A percentile compares a stretch with the other conserved stretches of the same genome.
Evolutionary conservation across 164 flowering plant genomes (phyloP).

Genomic region (Piper longum): DNA sequence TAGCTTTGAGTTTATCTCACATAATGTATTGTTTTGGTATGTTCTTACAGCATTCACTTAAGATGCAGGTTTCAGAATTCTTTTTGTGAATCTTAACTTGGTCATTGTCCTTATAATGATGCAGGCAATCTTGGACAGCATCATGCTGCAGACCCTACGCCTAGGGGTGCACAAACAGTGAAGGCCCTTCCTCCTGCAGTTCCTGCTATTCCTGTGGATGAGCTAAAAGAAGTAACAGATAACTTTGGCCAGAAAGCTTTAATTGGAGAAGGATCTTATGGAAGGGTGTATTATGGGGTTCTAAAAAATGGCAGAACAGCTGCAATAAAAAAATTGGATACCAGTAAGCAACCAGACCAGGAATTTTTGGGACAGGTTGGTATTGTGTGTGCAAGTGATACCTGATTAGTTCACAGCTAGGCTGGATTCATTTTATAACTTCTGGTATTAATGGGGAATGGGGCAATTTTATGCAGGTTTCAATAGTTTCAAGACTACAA

Average conservation of each 20-base stretch:
- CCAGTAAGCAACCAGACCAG: conserved; percentile 84
- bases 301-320: conserved; percentile 54
- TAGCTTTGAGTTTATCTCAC: too few relatives aligned
- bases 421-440: not conserved
- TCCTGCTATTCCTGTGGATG: conserved; percentile 54
- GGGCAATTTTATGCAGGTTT: conserved; percentile 36
- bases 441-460: not conserved
- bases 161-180: conserved; percentile 42
- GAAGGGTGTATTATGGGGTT: conserved; percentile 74
- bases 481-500: conserved; percentile 77
- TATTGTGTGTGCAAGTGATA: not conserved
- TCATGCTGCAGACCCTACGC: conserved; percentile 44
- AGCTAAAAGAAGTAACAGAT: conserved; percentile 66
- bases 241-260: conserved; percentile 57
- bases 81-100: not conserved
- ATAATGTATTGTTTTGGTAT: too few relatives aligned
- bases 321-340: conserved; percentile 79
- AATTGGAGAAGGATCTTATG: conserved; percentile 93
- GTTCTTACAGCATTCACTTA: too few relatives aligned
- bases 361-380: conserved; percentile 84
- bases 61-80: too few relatives aligned
- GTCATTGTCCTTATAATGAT: not conserved
- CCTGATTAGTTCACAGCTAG: not conserved
- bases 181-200: conserved; percentile 65
- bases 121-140: conserved; percentile 48